Evolutionary conservation across 139 green algal genomes (phyloP).

Genomic region (Diplosphaera chodatii): DNA sequence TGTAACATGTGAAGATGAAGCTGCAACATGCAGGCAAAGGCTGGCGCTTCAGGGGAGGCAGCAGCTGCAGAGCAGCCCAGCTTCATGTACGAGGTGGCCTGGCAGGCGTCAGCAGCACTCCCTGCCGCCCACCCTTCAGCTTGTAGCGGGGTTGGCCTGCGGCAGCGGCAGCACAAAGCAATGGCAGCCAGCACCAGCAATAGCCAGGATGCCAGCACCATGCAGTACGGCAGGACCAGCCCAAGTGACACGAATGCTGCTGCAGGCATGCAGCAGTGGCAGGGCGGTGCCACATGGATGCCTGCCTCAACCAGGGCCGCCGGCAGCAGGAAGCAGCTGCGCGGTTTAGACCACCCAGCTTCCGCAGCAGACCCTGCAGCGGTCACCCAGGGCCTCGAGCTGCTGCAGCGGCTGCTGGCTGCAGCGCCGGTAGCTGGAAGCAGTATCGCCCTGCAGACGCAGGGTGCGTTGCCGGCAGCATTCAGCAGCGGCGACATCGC

Average conservation of each 20-base stretch:
- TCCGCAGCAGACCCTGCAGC: background rate
- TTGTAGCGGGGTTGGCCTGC: too few relatives aligned
- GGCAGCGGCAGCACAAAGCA: too few relatives aligned
- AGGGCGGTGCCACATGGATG: too few relatives aligned
- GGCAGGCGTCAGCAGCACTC: slow-evolving; percentile 5
- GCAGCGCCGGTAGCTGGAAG: background rate
- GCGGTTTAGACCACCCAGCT: background rate
- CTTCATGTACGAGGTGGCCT: slow-evolving; percentile 8
- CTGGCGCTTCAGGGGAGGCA: background rate
- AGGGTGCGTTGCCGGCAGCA: background rate
- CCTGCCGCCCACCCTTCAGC: background rate
- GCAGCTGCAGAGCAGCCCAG: background rate
- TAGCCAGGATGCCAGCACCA: too few relatives aligned
- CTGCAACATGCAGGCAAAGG: background rate
- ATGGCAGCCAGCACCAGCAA: too few relatives aligned
- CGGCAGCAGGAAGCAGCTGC: background rate
- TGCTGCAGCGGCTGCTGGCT: slow-evolving; percentile 12
- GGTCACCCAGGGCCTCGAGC: background rate
- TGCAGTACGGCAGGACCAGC: too few relatives aligned
- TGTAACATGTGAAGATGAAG: too few relatives aligned
- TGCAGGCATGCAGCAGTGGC: too few relatives aligned
- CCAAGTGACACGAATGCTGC: too few relatives aligned
- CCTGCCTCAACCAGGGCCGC: too few relatives aligned
- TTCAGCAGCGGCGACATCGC: background rate
- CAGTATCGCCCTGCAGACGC: background rate